Base-by-base conservation (phyloP, 345 rosid genomes). In the Melaleuca alternifolia region DNA sequence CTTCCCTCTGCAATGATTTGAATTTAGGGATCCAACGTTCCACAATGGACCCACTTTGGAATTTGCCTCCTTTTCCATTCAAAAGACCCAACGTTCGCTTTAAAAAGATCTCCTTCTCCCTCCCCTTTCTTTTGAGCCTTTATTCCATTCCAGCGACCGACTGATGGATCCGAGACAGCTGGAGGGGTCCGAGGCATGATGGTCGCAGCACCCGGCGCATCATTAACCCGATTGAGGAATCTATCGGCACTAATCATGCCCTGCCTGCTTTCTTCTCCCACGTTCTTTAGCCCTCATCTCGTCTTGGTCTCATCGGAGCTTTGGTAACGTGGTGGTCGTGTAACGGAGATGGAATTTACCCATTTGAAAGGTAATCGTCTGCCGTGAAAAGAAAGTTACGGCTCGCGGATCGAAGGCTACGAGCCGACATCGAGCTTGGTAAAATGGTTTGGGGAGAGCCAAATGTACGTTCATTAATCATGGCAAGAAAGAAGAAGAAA, bases 11-110 rank as follows among this genome's bases (percentile, higher is more conserved):
- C 89, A 87, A 90, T 91, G 90, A 91, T 91, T 91, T 90, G 56
- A 89, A 88, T 86, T 28, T 23, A 16, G 87, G 93, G 84, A 90
- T 91, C 93, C 93, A 91, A 90, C 88, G 93, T 88, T 85, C 88
- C 48, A 24, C 54, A 28, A 15, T 61, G 50, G 54, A 4, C 46
- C 82, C 30, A 1, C 85, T 84, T 87, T 90, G 62, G 87, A 84
- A 89, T 86, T 81, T 86, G 83, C 79, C 82, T 86, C 77, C 85
- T 50, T 85, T 52, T 86, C 79, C 81, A 71, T 71, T 71, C 81
- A 71, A 91, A 91, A 86, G 53, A 84, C 33, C 87, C 53, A 84
- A 86, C 86, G 79, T 86, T 14, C 52, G 21, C 46, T 51, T 86
- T 16, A 23, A 24, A 21, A 56, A 11, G 11, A 41, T 28, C 28